Percentiles rank a stretch among this genome's conserved stretches.
Conservation (phyloP, 257 asterid genomes). For the Solanum lignicaule region DNA sequence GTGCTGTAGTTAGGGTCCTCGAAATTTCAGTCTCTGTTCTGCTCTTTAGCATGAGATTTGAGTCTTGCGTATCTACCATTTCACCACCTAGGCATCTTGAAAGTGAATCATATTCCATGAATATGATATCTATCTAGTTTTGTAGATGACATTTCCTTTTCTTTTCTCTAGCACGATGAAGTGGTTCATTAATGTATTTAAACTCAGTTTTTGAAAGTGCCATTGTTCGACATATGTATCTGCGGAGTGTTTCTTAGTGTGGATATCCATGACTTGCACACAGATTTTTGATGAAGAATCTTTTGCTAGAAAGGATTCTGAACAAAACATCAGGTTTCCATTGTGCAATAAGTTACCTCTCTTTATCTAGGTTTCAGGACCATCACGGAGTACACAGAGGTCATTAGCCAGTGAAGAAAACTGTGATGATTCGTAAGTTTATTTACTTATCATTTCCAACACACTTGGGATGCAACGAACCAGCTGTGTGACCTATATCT, state of each 20-base stretch:
- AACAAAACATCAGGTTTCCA: background rate
- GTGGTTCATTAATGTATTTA: background rate
- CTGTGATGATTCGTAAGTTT: conserved; percentile 64
- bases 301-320: background rate
- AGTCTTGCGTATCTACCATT: background rate
- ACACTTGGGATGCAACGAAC: background rate
- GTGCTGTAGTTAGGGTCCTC: background rate
- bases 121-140: background rate
- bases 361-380: conserved; percentile 38
- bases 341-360: background rate
- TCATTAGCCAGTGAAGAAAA: conserved; percentile 52
- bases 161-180: background rate
- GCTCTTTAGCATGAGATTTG: background rate
- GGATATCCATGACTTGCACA: background rate
- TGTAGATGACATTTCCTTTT: background rate
- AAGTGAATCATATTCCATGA: background rate
- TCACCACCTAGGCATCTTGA: background rate
- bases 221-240: background rate
- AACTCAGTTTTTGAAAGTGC: background rate
- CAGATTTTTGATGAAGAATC: background rate
- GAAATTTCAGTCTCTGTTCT: background rate
- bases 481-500: background rate
- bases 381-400: conserved; percentile 39
- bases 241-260: background rate
- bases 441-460: background rate